Evolutionary conservation across 176 grass and related monocot genomes (phyloP), one percentile per base, ranked within the genome.

Genomic region (Guadua angustifolia): DNA sequence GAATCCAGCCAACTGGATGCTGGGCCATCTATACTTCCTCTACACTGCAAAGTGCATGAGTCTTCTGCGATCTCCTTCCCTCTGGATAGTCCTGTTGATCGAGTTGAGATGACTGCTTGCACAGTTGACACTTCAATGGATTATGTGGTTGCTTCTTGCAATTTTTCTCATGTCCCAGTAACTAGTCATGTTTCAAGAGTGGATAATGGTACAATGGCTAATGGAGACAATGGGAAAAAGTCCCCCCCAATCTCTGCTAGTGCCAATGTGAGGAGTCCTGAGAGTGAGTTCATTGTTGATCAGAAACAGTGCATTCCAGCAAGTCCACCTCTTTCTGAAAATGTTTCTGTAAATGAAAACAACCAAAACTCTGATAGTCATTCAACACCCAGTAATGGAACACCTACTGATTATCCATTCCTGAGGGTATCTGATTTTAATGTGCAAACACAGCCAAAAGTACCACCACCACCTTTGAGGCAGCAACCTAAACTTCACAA

Each of bases 401-500:
- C 40, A 35, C 76, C 76, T 63, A 60, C 63, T 43, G 81, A 88
- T 56, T 74, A 90, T 67, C 78, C 88, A 25, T 95, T 92, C 89
- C 58, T 94, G 64, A 86, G 74, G 53, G 75, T 89, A 80, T 78
- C 85, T 45, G 90, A 89, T 43, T 63, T 69, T 58, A 87, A 82
- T 84, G 65, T 86, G 59, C 74, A 86, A 45, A 71, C 91, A 49
- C 72, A 88, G 44, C 89, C 86, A 39, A 65, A 77, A 82, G 63
- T 84, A 29, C 84, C 87, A 35, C 65, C 89, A 71, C 61, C 70
- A 61, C 55, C 85, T 70, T 86, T 87, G 39, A 92, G 82, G 38
- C 90, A 83, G 21, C 82, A 87, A 67, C 76, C 82, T 76, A 98
- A 90, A 76, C 60, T 64, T 47, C 82, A 87, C 42, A 91, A 88